Base-by-base conservation (phyloP, 257 asterid species). In the Gynochthodes officinalis region DNA sequence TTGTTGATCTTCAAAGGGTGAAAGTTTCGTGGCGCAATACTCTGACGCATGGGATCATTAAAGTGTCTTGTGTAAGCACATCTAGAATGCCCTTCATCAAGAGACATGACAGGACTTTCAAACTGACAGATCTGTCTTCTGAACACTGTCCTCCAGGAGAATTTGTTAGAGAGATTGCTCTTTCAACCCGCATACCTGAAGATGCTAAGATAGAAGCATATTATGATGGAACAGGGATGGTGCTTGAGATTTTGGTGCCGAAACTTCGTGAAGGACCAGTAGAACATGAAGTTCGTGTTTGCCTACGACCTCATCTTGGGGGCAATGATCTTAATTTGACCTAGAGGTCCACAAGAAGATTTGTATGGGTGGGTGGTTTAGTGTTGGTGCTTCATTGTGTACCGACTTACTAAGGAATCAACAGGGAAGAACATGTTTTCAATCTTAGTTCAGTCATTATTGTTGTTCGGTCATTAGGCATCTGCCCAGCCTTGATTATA, bases 121-220 rank as follows among this genome's bases (percentile, higher is more conserved):
- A 85, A 86, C 90, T 93, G 7, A 76, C 89, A 0, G 96, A 90
- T 69, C 68, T 81, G 1, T 81, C 89, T 30, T 78, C 97, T 0
- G 98, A 93, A 76, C 98, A 93, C 82, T 90, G 98, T 77, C 98
- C 97, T 0, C 90, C 96, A 0, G 98, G 98, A n/a, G 98, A 93
- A 67, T 93, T 93, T 55, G 85, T 93, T 2, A 72, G 98, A 53
- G 98, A 93, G 71, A 88, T 93, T 18, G 89, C 86, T 13, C 97
- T 93, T 5, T 81, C 96, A 8, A 90, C 96, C 59, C 86, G 98
- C 10, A 93, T 93, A 11, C 98, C 98, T 2, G 97, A 93, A 84
- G 97, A 89, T 53, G 98, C 96, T 8, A 88, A 85, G 27, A 90
- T 90, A 1, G 97, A 93, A 79, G 97, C 98, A 0, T 90, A 90